Base-by-base conservation (phyloP, 305 asterid species). In the Nicotiana rustica region DNA sequence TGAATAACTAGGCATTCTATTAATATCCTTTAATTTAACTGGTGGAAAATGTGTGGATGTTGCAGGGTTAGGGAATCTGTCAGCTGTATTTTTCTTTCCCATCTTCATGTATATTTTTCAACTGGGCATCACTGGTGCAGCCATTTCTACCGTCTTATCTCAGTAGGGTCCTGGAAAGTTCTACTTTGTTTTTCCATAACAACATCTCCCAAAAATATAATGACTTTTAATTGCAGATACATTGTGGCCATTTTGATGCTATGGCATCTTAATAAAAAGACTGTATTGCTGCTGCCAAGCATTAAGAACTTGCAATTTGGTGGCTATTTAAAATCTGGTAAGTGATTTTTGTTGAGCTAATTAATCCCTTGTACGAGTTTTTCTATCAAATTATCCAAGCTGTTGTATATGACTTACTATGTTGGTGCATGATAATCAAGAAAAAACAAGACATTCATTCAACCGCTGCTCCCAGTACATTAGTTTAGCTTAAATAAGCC, bases 111-210 rank as follows among this genome's bases (percentile, higher is more conserved):
- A 83, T 87, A 56, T 76, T 64, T 87, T 83, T 38, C 77, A 76
- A 29, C 71, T 89, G 77, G 91, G 91, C 31, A 85, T 87, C 75
- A 80, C 86, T 49, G 91, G 91, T 59, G 91, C 91, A 13, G 91
- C 89, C 77, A 89, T 89, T 79, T 86, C 91, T 71, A 89, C 90
- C 6, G 87, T 89, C 70, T 86, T 80, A 56, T 89, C 91, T 79
- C 91, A 89, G 90, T 89, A 85, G 49, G 90, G 85, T 44, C 78
- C 84, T 81, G 60, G 19, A 59, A 52, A 67, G 29, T 33, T 81
- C 36, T 69, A 55, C 29, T 61, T 29, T 52, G 14, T 29, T 44
- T 61, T 61, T 13, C 18, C 31, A 19, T 55, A 18, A 49, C 25
- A 25, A 25, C 44, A 62, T 60, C 35, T 64, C 18, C 15, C n/a